Percentiles rank a stretch among this genome's conserved stretches.
Conservation (phyloP, 345 rosid genomes). For the Luvunga scandens region DNA sequence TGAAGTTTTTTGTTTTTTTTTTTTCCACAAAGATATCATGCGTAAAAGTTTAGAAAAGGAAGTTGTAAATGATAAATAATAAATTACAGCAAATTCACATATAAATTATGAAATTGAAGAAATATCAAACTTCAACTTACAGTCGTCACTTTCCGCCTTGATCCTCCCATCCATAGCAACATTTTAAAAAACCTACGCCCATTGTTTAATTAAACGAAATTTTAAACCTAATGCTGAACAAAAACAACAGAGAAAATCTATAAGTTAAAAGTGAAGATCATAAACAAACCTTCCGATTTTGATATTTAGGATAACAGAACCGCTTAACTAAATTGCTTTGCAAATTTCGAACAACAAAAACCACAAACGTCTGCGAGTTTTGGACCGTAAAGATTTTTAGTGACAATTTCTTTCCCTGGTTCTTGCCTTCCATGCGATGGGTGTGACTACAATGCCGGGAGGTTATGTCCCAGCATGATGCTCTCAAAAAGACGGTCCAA, state of each 20-base stretch:
- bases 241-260: not conserved
- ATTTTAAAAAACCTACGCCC: conserved; percentile 20
- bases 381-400: not conserved
- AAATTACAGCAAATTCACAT: not conserved
- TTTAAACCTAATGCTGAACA: not conserved
- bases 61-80: not conserved
- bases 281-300: not conserved
- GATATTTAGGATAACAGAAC: not conserved
- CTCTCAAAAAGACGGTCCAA: too few relatives aligned
- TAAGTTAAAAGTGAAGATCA: not conserved
- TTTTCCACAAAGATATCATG: not conserved
- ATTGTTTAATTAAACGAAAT: not conserved
- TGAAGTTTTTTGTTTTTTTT: conserved; percentile 13
- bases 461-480: too few relatives aligned
- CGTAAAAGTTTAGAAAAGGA: not conserved
- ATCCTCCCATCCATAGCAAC: conserved; percentile 98
- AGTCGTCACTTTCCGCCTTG: conserved; percentile 72
- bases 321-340: not conserved
- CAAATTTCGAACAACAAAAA: not conserved
- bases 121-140: conserved; percentile 37
- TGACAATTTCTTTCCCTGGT: not conserved
- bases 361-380: not conserved
- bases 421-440: not conserved
- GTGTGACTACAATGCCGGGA: too few relatives aligned
- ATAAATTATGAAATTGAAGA: not conserved